A percentile compares a stretch with the other conserved stretches of the same genome.
phyloP scores from a whole-genome alignment of 371 early-diverging fungal species.

The Saksenaea vasiformis region DNA sequence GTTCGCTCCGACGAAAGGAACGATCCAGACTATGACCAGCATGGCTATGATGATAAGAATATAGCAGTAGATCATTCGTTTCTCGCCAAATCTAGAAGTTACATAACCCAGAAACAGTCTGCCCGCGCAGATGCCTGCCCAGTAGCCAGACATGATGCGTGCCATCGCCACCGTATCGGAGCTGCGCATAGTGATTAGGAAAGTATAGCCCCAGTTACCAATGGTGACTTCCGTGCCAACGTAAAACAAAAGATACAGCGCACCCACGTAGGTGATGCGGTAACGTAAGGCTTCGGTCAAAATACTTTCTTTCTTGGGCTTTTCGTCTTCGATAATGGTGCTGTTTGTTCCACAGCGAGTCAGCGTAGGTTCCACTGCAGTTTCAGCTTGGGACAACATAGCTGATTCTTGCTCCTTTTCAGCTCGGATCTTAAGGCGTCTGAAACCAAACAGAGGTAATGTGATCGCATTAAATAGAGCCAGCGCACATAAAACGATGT shows the following conservation, averaged over 20 bases:
- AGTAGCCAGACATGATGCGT: constrained; percentile 29
- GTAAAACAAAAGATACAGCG: constrained; percentile 25
- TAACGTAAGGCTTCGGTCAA: constrained; percentile 11
- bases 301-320: neutral
- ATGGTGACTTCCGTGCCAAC: constrained; percentile 32
- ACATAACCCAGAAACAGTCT: constrained; percentile 24
- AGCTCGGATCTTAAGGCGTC: constrained; percentile 11
- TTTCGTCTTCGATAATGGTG: neutral
- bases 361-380: neutral
- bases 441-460: constrained; percentile 9
- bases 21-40: constrained; percentile 20
- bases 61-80: constrained; percentile 26
- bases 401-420: constrained; percentile 6
- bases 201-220: constrained; percentile 31
- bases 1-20: constrained; percentile 20
- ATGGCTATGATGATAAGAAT: constrained; percentile 16
- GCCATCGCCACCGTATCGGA: constrained; percentile 23
- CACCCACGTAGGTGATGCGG: constrained; percentile 18
- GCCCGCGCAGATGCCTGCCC: constrained; percentile 29
- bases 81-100: constrained; percentile 28
- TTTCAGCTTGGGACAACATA: neutral
- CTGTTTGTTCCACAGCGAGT: neutral
- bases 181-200: constrained; percentile 22
- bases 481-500: constrained; percentile 18
- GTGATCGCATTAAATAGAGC: constrained; percentile 14